phyloP scores from a whole-genome alignment of 192 early-diverging fungal species.

The Podila horticola region DNA sequence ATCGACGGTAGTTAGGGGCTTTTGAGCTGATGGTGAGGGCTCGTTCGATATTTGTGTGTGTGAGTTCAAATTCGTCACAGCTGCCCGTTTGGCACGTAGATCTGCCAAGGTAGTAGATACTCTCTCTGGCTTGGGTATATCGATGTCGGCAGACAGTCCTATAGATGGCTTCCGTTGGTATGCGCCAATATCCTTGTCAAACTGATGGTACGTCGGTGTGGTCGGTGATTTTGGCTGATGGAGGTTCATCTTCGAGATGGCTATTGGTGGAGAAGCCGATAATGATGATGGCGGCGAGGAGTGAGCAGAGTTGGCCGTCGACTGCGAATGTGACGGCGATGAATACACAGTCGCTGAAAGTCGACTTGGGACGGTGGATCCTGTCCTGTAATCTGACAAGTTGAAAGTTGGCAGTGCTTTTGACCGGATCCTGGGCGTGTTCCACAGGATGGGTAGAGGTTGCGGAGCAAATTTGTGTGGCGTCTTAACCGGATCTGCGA shows the following conservation, averaged over 20 bases:
- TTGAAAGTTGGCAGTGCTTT: constrained; percentile 28
- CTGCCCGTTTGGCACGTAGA: too few relatives aligned
- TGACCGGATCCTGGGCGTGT: constrained; percentile 37
- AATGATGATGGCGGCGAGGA: constrained; percentile 31
- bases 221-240: background rate
- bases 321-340: constrained; percentile 31
- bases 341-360: background rate
- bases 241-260: background rate
- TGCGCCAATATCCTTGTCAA: background rate
- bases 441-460: constrained; percentile 47
- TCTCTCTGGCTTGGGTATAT: background rate
- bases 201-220: background rate
- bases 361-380: background rate
- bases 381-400: constrained; percentile 30
- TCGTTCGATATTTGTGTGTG: too few relatives aligned
- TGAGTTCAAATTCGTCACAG: too few relatives aligned
- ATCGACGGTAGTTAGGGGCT: background rate
- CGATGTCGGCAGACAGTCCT: background rate
- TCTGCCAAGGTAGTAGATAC: too few relatives aligned
- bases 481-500: constrained; percentile 49
- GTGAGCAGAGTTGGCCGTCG: constrained; percentile 19
- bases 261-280: constrained; percentile 10
- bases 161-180: background rate
- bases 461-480: constrained; percentile 53
- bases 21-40: too few relatives aligned